Percentiles rank a stretch among this genome's conserved stretches.
phyloP scores from a whole-genome alignment of 2,329 filamentous ascomycete species.

The Colletotrichum lupini region DNA sequence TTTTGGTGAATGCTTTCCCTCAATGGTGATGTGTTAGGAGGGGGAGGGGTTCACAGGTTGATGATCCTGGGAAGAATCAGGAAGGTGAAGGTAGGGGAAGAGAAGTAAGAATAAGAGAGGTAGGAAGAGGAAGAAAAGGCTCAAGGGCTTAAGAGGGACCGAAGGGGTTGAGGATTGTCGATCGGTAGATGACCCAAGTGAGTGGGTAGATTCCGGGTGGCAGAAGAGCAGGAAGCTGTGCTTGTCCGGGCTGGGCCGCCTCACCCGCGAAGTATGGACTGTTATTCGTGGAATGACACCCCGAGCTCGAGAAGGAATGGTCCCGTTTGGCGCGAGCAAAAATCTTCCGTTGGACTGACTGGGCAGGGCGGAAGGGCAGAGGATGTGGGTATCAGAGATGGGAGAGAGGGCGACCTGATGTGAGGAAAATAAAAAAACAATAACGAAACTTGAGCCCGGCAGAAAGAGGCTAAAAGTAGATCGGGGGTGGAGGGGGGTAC shows the following conservation, averaged over 20 bases:
- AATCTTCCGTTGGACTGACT: constrained; percentile 23
- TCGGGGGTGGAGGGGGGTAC: constrained; percentile 2
- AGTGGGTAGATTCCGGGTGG: neutral
- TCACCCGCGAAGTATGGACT: constrained; percentile 18
- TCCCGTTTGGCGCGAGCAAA: constrained; percentile 16
- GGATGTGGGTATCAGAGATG: neutral
- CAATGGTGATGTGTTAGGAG: neutral
- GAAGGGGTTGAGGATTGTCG: constrained; percentile 16
- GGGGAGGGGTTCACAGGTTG: neutral
- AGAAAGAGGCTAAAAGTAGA: constrained; percentile 31
- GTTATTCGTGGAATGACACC: constrained; percentile 34
- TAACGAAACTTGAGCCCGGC: neutral
- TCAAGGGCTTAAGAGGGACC: constrained; percentile 25
- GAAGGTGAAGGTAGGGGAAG: neutral
- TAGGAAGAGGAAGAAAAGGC: constrained; percentile 9
- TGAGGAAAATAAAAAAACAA: neutral
- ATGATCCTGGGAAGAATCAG: neutral
- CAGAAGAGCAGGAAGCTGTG: neutral
- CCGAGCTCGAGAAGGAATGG: constrained; percentile 24
- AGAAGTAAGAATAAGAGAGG: neutral
- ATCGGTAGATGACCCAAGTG: constrained; percentile 16
- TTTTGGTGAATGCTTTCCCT: neutral
- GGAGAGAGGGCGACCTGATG: neutral
- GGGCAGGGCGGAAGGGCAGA: constrained; percentile 2
- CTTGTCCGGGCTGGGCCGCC: constrained; percentile 29